Evolutionary conservation across 192 early-diverging fungal genomes (phyloP).

Genomic region (Rhizoclosmatium sp.): DNA sequence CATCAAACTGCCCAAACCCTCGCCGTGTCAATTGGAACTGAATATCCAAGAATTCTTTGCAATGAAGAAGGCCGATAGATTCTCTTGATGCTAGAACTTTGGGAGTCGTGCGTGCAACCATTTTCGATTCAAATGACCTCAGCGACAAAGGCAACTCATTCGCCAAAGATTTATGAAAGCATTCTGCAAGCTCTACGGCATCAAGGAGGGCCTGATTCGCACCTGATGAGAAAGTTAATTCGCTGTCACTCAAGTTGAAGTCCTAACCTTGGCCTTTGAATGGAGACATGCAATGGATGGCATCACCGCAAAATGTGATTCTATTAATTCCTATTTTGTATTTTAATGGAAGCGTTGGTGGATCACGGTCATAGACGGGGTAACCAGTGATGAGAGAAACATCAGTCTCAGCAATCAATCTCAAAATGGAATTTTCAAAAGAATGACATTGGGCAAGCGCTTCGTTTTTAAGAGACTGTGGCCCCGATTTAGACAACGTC

Average conservation of each 20-base stretch:
- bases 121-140: slow-evolving; percentile 30
- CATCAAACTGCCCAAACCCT: slow-evolving; percentile 6
- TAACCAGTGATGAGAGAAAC: slow-evolving; percentile 28
- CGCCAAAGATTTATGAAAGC: not conserved
- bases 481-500: slow-evolving; percentile 3
- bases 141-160: slow-evolving; percentile 3
- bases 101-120: slow-evolving; percentile 27
- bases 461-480: slow-evolving; percentile 8
- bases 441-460: slow-evolving; percentile 13
- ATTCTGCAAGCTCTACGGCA: slow-evolving; percentile 32
- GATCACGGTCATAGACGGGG: slow-evolving; percentile 39
- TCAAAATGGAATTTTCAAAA: slow-evolving; percentile 11
- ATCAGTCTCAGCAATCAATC: slow-evolving; percentile 8
- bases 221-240: slow-evolving; percentile 12
- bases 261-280: slow-evolving; percentile 33
- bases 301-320: slow-evolving; percentile 27
- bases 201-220: slow-evolving; percentile 36
- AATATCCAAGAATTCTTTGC: slow-evolving; percentile 18
- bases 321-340: not conserved
- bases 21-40: slow-evolving; percentile 26
- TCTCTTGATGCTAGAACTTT: slow-evolving; percentile 34
- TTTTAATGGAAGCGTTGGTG: slow-evolving; percentile 1
- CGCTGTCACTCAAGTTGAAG: too few species aligned
- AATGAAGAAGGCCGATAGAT: slow-evolving; percentile 16
- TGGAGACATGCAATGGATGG: slow-evolving; percentile 32